These are phyloP conservation scores for Penicillium sp. DNA, from an alignment of 2,329 filamentous ascomycete species.

Conservation along the genomic window DNA sequence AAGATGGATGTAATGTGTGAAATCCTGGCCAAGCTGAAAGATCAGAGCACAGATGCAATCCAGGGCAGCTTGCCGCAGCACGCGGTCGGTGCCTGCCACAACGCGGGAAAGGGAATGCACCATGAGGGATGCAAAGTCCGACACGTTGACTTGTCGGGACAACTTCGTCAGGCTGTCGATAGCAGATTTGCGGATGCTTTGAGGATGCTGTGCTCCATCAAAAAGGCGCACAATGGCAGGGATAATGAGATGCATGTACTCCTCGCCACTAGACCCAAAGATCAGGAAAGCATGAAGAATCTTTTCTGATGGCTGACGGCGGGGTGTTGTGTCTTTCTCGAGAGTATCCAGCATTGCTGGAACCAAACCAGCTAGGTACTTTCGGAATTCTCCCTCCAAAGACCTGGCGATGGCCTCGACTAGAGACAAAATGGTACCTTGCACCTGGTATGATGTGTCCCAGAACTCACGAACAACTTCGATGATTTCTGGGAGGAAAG, in stretches of 20 bases:
- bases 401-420: slow-evolving; percentile 93
- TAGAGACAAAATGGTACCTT: slow-evolving; percentile 86
- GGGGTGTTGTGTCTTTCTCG: slow-evolving; percentile 75
- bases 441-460: slow-evolving; percentile 75
- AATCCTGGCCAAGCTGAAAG: slow-evolving; percentile 93
- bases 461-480: slow-evolving; percentile 87
- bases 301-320: slow-evolving; percentile 80
- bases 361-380: slow-evolving; percentile 84
- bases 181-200: slow-evolving; percentile 77
- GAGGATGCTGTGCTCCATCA: slow-evolving; percentile 80
- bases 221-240: slow-evolving; percentile 94
- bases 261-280: slow-evolving; percentile 91
- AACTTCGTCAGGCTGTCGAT: slow-evolving; percentile 95
- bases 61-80: slow-evolving; percentile 76
- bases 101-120: slow-evolving; percentile 90
- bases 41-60: slow-evolving; percentile 95
- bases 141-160: slow-evolving; percentile 93
- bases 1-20: slow-evolving; percentile 88
- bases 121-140: slow-evolving; percentile 94
- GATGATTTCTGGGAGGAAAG: slow-evolving; percentile 84
- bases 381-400: slow-evolving; percentile 95
- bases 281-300: slow-evolving; percentile 94
- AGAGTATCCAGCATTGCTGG: slow-evolving; percentile 93
- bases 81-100: slow-evolving; percentile 69
- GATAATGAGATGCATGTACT: slow-evolving; percentile 99